Evolutionary conservation across 202 grass and related monocot genomes (phyloP).

Genomic region (Schoenoplectus tabernaemontani): DNA sequence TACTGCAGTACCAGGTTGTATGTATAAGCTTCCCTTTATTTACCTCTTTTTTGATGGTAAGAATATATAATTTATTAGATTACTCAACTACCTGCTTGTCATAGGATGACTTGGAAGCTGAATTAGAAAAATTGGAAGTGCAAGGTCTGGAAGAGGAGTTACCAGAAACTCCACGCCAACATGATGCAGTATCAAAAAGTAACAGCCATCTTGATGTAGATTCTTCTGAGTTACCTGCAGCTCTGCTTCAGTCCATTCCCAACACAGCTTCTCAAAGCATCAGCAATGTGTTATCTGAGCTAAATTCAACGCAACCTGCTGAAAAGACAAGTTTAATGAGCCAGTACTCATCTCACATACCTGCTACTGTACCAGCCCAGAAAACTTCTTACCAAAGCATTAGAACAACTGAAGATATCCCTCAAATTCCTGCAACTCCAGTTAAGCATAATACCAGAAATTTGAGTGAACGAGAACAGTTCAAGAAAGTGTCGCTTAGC

Average conservation of each 20-base stretch:
- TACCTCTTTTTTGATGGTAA: neutral
- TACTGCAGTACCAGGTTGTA: no score
- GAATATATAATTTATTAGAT: neutral
- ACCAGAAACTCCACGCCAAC: constrained; percentile 13
- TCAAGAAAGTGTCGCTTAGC: neutral
- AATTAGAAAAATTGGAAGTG: constrained; percentile 43
- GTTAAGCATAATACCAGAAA: neutral
- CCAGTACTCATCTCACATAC: neutral
- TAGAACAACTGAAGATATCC: neutral
- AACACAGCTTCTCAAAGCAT: neutral
- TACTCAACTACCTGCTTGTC: neutral
- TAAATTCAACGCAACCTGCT: neutral
- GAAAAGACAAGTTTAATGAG: neutral
- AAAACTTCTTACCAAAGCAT: neutral
- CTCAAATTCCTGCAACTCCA: neutral
- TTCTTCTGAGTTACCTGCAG: neutral
- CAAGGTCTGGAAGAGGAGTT: constrained; percentile 1
- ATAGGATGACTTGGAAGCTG: constrained; percentile 58
- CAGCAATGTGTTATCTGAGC: neutral
- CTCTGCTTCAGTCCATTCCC: neutral
- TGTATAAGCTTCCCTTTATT: neutral
- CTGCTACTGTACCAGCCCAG: neutral
- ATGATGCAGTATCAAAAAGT: neutral
- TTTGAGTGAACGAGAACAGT: neutral
- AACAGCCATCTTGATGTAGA: neutral